These are phyloP conservation scores for Tetracladium maxilliforme DNA, from an alignment of 2,329 filamentous ascomycete genomes.

Conservation along the genomic window DNA sequence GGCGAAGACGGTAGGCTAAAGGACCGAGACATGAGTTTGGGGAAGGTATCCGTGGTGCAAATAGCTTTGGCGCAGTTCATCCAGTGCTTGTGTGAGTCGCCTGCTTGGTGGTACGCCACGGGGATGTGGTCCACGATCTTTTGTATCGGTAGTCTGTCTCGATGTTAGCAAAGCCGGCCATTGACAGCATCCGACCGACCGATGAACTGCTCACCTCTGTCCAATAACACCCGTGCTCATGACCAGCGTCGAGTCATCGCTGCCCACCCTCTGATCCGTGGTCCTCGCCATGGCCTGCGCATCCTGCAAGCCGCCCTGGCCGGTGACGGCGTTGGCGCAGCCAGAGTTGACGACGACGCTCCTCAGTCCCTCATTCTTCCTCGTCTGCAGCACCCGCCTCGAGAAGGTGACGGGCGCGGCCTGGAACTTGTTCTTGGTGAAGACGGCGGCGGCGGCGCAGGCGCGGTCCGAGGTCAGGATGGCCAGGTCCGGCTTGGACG, in stretches of 20 bases:
- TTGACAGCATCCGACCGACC: slow-evolving; percentile 3
- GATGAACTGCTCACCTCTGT: slow-evolving; percentile 65
- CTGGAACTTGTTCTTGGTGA: slow-evolving; percentile 97
- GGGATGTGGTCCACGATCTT: slow-evolving; percentile 82
- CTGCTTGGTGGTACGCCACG: slow-evolving; percentile 55
- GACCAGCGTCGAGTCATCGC: slow-evolving; percentile 80
- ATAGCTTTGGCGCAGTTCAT: slow-evolving; percentile 76
- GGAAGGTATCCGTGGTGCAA: slow-evolving; percentile 97
- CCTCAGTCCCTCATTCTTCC: slow-evolving; percentile 54
- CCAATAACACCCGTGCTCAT: slow-evolving; percentile 99
- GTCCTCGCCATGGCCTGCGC: slow-evolving; percentile 65
- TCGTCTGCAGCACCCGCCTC: slow-evolving; percentile 51
- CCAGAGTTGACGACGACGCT: slow-evolving; percentile 89
- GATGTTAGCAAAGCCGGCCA: slow-evolving; percentile 2
- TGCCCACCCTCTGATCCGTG: slow-evolving; percentile 28
- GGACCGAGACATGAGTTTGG: slow-evolving; percentile 75
- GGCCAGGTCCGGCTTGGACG: slow-evolving; percentile 78
- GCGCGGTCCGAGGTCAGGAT: slow-evolving; percentile 76
- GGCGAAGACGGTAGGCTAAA: slow-evolving; percentile 77
- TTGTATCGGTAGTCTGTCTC: slow-evolving; percentile 61
- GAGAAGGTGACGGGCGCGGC: slow-evolving; percentile 88
- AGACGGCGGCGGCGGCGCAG: slow-evolving; percentile 80
- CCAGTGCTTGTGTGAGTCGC: slow-evolving; percentile 72
- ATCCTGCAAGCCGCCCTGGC: slow-evolving; percentile 77
- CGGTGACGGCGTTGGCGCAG: slow-evolving; percentile 94